Percentiles rank a stretch among this genome's conserved stretches.
Evolutionary conservation across 805 yeast species (phyloP).

Genomic region (Candida parachauliodes): DNA sequence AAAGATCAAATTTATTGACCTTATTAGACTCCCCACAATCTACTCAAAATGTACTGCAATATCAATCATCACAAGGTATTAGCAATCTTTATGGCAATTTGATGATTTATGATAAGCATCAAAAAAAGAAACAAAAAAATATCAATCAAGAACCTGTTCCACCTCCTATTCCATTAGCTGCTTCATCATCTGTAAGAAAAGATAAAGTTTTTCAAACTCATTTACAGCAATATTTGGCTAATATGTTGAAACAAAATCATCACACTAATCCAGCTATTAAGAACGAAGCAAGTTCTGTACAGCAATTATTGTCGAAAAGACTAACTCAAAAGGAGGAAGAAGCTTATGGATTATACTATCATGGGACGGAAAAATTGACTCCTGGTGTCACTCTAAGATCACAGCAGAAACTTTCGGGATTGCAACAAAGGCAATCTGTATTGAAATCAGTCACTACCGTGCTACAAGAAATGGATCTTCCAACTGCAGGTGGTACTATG

Average conservation of each 20-base stretch:
- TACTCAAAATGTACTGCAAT: conserved; percentile 71
- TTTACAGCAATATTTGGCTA: conserved; percentile 40
- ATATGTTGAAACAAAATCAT: conserved; percentile 32
- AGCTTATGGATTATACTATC: conserved; percentile 78
- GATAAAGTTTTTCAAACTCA: conserved; percentile 44
- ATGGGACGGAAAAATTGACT: conserved; percentile 60
- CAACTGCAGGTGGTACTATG: conserved; percentile 48
- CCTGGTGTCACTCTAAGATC: conserved; percentile 87
- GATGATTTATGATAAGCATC: conserved; percentile 63
- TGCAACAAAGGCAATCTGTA: conserved; percentile 61
- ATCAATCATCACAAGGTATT: conserved; percentile 81
- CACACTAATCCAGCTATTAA: conserved; percentile 21
- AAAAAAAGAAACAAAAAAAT: conserved; percentile 50
- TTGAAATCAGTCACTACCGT: conserved; percentile 70
- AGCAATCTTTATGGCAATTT: conserved; percentile 80
- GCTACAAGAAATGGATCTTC: conserved; percentile 74
- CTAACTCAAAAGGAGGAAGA: conserved; percentile 77
- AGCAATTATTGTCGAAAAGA: conserved; percentile 47
- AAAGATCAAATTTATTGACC: conserved; percentile 73
- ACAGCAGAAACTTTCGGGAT: conserved; percentile 42
- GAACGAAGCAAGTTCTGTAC: conserved; percentile 37
- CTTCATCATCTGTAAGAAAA: conserved; percentile 45
- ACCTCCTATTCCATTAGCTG: conserved; percentile 55
- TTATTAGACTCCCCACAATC: conserved; percentile 83
- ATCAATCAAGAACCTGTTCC: conserved; percentile 46